Conservation (phyloP, 345 rosid genomes). For the Nasturtium officinale region DNA sequence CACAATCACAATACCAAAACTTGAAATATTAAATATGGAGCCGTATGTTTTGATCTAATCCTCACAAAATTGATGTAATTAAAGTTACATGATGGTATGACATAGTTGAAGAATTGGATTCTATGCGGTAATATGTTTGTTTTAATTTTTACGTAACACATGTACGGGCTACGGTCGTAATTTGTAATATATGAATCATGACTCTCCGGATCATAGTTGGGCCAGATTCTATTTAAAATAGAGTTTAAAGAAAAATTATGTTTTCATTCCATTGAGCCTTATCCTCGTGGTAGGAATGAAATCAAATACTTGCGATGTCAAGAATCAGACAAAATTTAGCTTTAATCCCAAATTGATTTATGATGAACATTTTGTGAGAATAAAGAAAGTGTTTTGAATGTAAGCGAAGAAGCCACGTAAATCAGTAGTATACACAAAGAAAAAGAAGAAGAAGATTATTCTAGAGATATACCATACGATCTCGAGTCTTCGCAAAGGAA, state of each 20-base stretch:
- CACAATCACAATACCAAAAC: neutral
- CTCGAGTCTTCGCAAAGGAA: constrained; percentile 31
- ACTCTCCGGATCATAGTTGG: constrained; percentile 28
- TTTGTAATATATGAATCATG: constrained; percentile 16
- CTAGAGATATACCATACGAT: constrained; percentile 28
- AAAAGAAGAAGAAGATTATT: neutral
- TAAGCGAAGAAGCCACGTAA: constrained; percentile 30
- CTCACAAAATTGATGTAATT: neutral
- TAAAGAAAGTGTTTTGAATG: neutral
- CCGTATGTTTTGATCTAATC: neutral
- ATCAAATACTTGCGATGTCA: constrained; percentile 27
- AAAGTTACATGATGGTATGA: neutral
- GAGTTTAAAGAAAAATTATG: neutral
- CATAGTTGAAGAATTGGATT: constrained; percentile 6
- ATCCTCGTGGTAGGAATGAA: constrained; percentile 32
- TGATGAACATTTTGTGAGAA: constrained; percentile 14
- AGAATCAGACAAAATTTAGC: constrained; percentile 20
- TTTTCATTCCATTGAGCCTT: constrained; percentile 11
- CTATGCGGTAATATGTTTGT: neutral
- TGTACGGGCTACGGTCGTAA: neutral
- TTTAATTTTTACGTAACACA: constrained; percentile 24
- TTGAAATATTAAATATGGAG: neutral
- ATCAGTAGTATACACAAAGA: neutral
- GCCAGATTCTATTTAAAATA: constrained; percentile 4
- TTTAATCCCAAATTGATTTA: constrained; percentile 26